phyloP scores from a whole-genome alignment of 1,284 basidiomycete genomes.

The Apiotrichum veenhuisii region DNA sequence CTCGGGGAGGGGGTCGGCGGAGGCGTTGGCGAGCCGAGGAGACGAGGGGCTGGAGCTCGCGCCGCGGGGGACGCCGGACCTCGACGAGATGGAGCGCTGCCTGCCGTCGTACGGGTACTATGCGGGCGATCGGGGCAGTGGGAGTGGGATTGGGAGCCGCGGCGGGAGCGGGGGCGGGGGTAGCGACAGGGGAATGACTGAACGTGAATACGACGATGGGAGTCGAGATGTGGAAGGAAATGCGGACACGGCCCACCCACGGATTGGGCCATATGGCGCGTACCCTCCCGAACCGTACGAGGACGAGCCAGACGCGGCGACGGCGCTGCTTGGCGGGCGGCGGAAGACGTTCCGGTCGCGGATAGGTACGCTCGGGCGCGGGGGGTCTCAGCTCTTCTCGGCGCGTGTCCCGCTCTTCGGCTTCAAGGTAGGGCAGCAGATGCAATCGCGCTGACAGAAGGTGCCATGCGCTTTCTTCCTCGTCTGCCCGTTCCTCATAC shows the following conservation, averaged over 20 bases:
- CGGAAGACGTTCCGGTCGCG: background rate
- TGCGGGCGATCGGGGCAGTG: background rate
- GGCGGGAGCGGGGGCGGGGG: background rate
- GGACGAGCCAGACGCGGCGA: conserved; percentile 1
- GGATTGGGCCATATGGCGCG: no score
- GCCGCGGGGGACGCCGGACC: background rate
- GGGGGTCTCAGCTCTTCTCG: background rate
- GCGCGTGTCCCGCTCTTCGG: background rate
- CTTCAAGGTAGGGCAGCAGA: background rate
- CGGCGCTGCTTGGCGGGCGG: conserved; percentile 1
- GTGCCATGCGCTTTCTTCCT: conserved; percentile 10
- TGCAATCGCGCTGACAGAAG: background rate
- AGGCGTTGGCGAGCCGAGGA: no score
- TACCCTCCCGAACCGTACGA: background rate
- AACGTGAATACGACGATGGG: background rate
- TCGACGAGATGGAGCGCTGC: background rate
- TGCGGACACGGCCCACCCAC: no score
- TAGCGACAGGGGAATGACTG: no score
- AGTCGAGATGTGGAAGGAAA: background rate
- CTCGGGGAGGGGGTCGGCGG: no score
- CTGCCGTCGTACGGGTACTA: background rate
- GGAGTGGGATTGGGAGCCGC: background rate
- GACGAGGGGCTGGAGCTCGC: no score
- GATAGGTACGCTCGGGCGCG: no score
- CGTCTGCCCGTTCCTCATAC: conserved; percentile 2